Base-by-base conservation (phyloP, 441 rosid genomes). In the Pelargonium cotyledonis region DNA sequence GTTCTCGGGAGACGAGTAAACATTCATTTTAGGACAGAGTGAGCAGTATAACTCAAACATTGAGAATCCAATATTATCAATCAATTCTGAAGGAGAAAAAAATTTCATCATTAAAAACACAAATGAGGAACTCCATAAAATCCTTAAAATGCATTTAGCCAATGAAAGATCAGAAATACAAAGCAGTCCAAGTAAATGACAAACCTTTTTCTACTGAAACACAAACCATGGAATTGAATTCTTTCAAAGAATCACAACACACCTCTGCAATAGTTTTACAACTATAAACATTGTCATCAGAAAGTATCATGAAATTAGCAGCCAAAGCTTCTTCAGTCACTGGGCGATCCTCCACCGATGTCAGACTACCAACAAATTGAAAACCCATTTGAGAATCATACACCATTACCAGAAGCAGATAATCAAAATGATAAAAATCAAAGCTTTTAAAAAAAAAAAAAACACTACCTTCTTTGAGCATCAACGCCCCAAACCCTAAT, bases 401-500 rank as follows among this genome's bases (percentile, higher is more conserved):
- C 43, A 23, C 5, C 31, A 26, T 26, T 26, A 26, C 31, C 31
- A 26, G 31, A 26, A 26, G 31, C 31, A 26, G 31, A 26, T 1
- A 26, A 31, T 8, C 29, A 41, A 40, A 4, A 58, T 2, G 16
- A n/a, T 26, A 60, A n/a, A 12, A n/a, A n/a, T n/a, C n/a, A n/a
- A n/a, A n/a, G n/a, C n/a, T n/a, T n/a, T n/a, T 5, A 12, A 43
- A 63, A 35, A 40, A 1, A 0, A 7, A 10, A 12, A 43, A 31
- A 18, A 66, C 51, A 40, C 14, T 72, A 89, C 96, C 97, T 87
- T 77, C 93, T 73, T 70, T 93, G 98, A 76, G 97, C 97, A 82
- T 85, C 86, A 64, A 89, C 91, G 0, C 96, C 98, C 97, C 96
- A 93, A 84, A 93, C 97, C 89, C 96, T 88, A 82, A 91, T 89